Evolutionary conservation across 208 protist genomes (phyloP), one percentile per base, ranked within the genome.

Genomic region (Wallacemonas rigidus): DNA sequence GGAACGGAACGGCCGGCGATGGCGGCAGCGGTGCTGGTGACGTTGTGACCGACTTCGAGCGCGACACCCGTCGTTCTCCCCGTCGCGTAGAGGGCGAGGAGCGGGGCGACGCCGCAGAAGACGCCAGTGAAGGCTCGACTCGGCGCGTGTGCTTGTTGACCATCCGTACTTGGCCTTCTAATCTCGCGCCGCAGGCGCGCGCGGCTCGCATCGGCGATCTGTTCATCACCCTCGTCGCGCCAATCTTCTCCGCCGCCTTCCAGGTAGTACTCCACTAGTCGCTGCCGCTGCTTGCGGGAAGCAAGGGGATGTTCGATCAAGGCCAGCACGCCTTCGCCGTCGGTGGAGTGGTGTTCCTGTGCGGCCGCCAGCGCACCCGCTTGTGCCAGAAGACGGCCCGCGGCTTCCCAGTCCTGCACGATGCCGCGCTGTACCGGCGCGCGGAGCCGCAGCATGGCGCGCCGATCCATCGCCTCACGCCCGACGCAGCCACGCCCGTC

Each of bases 351-450:
- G 17, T 6, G 5, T 14, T 55, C 50, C 41, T 53, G 48, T 26
- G 38, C 44, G 35, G 77, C 54, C 14, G 64, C 63, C 36, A 48
- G 50, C 6, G 67, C 35, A 5, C 83, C 17, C 41, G 64, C 67
- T 6, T 82, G 54, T 53, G 67, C 71, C 39, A 91, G 47, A n/a
- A 91, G 39, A 14, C 53, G 43, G 0, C 56, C 55, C 40, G 64
- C 69, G 4, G 64, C 75, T 6, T 74, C 71, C 86, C 86, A 93
- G 77, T 92, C 76, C 17, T 53, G 36, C 35, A 93, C 79, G 4
- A 53, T 61, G 41, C 90, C 91, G 58, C 92, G 75, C 45, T 93
- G 83, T 14, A 97, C 79, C 2, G 92, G 92, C 62, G 88, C 88
- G 38, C 53, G 63, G 26, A 96, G 79, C 8, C 76, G 77, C 39